A percentile compares a stretch with the other conserved stretches of the same genome.
These are phyloP conservation scores for Sporothrix brunneoviolacea DNA, from an alignment of 2,329 filamentous ascomycete species.

Conservation along the genomic window DNA sequence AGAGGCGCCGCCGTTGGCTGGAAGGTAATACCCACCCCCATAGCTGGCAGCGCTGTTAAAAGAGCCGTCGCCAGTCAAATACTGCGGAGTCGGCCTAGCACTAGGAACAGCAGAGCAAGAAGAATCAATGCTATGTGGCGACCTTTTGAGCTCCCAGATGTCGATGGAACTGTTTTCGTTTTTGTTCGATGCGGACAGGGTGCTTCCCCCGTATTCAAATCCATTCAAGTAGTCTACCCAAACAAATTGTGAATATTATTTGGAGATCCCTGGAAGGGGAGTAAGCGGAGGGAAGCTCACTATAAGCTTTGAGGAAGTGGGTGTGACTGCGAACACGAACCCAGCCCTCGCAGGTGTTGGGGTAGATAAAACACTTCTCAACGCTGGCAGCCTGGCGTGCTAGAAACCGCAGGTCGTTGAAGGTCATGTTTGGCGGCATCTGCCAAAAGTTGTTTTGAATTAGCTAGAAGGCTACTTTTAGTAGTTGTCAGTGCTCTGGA, in stretches of 20 bases:
- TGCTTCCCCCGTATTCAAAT: not conserved
- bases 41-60: too few relatives aligned
- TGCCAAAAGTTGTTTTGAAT: not conserved
- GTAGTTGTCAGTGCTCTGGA: too few relatives aligned
- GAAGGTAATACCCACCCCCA: not conserved
- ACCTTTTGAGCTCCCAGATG: constrained; percentile 10
- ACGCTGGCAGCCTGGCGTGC: not conserved
- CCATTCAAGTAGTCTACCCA: constrained; percentile 8
- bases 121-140: too few relatives aligned
- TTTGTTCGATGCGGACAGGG: constrained; percentile 6
- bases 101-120: too few relatives aligned
- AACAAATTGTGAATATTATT: not conserved
- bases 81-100: too few relatives aligned
- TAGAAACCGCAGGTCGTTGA: constrained; percentile 4
- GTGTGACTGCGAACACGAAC: constrained; percentile 5
- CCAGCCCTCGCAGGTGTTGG: constrained; percentile 10
- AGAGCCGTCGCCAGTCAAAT: too few relatives aligned
- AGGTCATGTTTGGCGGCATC: constrained; percentile 7
- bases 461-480: not conserved
- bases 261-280: not conserved
- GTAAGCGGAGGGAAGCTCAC: not conserved
- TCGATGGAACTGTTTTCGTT: constrained; percentile 6
- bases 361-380: constrained; percentile 14
- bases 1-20: not conserved
- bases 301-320: constrained; percentile 2